phyloP scores from a whole-genome alignment of 2,329 filamentous ascomycete genomes.

The Aspergillus hiratsukae region DNA sequence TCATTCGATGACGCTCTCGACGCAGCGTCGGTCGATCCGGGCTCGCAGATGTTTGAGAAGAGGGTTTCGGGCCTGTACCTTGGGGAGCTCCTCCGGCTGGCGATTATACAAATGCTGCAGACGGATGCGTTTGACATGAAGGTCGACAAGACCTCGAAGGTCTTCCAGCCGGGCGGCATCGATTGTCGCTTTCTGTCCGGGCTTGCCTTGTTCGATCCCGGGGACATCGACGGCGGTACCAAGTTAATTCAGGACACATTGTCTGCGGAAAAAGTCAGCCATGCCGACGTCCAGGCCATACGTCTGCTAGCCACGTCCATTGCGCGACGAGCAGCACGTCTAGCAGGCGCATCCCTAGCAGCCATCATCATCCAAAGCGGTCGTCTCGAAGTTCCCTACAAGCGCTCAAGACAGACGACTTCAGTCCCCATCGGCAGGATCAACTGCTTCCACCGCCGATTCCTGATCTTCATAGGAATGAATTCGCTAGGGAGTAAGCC shows the following conservation, averaged over 20 bases:
- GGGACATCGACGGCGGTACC: not conserved
- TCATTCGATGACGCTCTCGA: conserved; percentile 15
- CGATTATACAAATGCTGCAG: conserved; percentile 6
- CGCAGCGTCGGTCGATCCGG: conserved; percentile 8
- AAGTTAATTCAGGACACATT: conserved; percentile 1
- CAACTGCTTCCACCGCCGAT: conserved; percentile 5
- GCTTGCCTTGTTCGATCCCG: not conserved
- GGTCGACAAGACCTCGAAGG: not conserved
- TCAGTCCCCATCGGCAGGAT: not conserved
- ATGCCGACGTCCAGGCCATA: conserved; percentile 6
- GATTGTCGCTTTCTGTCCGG: conserved; percentile 13
- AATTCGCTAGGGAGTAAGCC: not conserved
- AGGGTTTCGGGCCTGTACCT: conserved; percentile 18
- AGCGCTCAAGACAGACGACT: not conserved
- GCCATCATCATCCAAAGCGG: conserved; percentile 13
- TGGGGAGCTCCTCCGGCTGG: conserved; percentile 16
- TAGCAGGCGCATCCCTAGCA: conserved; percentile 14
- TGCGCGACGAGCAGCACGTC: conserved; percentile 13
- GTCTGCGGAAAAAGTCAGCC: conserved; percentile 4
- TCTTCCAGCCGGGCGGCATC: conserved; percentile 10
- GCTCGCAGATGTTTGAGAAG: conserved; percentile 19
- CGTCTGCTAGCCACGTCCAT: conserved; percentile 9
- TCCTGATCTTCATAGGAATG: conserved; percentile 5
- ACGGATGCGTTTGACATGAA: conserved; percentile 3
- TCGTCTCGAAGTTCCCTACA: not conserved